These are phyloP conservation scores for Gaeumannomyces sp. DNA, from an alignment of 2,329 filamentous ascomycete species.

Conservation along the genomic window DNA sequence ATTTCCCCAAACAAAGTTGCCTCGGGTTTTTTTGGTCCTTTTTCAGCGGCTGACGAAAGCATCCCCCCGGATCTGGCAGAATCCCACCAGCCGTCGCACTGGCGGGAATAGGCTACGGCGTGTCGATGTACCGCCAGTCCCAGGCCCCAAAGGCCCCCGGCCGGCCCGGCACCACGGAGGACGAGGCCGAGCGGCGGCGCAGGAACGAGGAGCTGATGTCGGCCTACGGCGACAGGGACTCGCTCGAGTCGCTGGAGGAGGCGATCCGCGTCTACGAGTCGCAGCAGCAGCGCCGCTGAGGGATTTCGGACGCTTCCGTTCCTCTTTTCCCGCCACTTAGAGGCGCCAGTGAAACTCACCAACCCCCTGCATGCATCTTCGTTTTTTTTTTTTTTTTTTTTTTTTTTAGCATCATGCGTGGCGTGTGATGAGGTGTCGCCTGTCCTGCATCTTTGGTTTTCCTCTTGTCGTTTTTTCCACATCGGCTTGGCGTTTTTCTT, in stretches of 20 bases:
- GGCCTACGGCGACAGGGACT: constrained; percentile 25
- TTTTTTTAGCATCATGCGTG: background rate
- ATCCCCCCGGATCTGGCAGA: constrained; percentile 12
- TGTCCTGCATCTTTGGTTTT: background rate
- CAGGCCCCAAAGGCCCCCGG: constrained; percentile 9
- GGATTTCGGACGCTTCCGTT: too few relatives aligned
- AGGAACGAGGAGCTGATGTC: constrained; percentile 20
- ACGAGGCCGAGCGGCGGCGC: constrained; percentile 16
- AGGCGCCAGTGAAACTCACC: background rate
- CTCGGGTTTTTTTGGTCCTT: background rate
- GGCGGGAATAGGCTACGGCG: constrained; percentile 21
- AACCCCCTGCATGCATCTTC: background rate
- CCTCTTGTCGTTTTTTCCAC: background rate
- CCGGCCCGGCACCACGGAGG: constrained; percentile 11
- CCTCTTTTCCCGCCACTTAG: background rate
- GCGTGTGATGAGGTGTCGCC: background rate
- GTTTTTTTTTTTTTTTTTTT: too few relatives aligned
- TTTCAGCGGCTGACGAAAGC: background rate
- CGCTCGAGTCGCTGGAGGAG: constrained; percentile 25
- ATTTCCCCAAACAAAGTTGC: too few relatives aligned
- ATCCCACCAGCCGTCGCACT: constrained; percentile 19
- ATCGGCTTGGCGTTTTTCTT: background rate
- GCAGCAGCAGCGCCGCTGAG: constrained; percentile 17
- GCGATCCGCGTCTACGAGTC: constrained; percentile 25
- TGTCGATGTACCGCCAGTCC: constrained; percentile 18